Evolutionary conservation across 805 yeast genomes (phyloP).

Genomic region (Priceomyces haplophilus): DNA sequence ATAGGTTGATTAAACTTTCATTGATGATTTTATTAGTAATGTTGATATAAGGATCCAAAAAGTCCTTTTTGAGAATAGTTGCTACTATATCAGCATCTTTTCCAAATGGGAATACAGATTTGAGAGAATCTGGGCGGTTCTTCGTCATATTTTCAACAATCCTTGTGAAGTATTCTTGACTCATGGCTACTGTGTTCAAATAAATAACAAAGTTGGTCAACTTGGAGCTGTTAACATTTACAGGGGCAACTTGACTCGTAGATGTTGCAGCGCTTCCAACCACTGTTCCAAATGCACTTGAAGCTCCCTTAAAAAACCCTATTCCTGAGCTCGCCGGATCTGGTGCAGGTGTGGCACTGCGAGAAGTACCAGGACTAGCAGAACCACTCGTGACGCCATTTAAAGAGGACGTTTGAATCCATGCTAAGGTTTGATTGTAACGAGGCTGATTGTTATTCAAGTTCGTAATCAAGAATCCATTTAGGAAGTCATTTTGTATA

Average conservation of each 20-base stretch:
- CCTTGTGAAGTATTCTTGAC: constrained; percentile 55
- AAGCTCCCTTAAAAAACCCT: constrained; percentile 44
- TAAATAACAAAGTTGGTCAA: constrained; percentile 61
- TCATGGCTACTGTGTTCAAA: constrained; percentile 68
- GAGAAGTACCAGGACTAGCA: constrained; percentile 20
- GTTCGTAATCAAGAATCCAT: constrained; percentile 40
- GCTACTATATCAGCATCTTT: constrained; percentile 32
- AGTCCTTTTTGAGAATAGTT: constrained; percentile 28
- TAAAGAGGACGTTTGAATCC: constrained; percentile 11
- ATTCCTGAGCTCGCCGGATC: constrained; percentile 24
- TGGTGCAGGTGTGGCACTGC: constrained; percentile 33
- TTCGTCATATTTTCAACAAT: constrained; percentile 44
- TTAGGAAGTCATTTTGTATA: constrained; percentile 61
- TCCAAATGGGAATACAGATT: constrained; percentile 33
- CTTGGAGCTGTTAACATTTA: constrained; percentile 40
- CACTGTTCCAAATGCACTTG: constrained; percentile 43
- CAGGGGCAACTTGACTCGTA: constrained; percentile 14
- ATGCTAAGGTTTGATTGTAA: constrained; percentile 31
- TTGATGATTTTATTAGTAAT: constrained; percentile 39
- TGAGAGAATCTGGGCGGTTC: constrained; percentile 20
- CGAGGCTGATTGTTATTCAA: constrained; percentile 41
- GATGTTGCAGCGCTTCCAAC: constrained; percentile 28
- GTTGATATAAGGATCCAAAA: constrained; percentile 28
- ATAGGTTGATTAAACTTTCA: constrained; percentile 48
- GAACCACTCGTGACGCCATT: constrained; percentile 10